A percentile compares a stretch with the other conserved stretches of the same genome.
Evolutionary conservation across 2,329 filamentous ascomycete species (phyloP).

Genomic region (Aureobasidium leucospermi): DNA sequence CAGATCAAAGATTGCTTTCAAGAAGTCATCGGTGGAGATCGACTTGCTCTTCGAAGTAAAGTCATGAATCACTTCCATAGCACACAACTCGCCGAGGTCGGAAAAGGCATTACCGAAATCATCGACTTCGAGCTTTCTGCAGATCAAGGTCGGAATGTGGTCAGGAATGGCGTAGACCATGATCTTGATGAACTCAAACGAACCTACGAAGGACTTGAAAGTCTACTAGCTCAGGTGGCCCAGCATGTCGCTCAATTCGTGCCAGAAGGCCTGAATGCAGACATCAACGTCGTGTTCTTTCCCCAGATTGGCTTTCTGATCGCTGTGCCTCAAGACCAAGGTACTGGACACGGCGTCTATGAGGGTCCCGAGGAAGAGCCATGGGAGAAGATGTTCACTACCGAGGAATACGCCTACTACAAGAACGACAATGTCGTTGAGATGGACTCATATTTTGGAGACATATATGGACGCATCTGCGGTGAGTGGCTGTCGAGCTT

Average conservation of each 20-base stretch:
- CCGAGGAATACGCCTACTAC: constrained; percentile 66
- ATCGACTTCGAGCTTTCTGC: constrained; percentile 75
- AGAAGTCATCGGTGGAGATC: constrained; percentile 49
- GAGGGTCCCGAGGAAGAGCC: constrained; percentile 51
- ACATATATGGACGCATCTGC: constrained; percentile 77
- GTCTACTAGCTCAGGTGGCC: constrained; percentile 62
- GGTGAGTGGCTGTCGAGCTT: constrained; percentile 43
- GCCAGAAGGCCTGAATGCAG: constrained; percentile 48
- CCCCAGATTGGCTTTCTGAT: constrained; percentile 89
- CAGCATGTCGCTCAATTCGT: constrained; percentile 55
- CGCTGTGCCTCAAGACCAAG: constrained; percentile 56
- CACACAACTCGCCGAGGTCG: constrained; percentile 55
- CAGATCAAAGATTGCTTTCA: constrained; percentile 59
- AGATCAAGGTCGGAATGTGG: constrained; percentile 62
- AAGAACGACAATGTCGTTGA: constrained; percentile 77
- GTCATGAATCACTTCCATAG: constrained; percentile 55
- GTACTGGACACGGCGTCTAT: constrained; percentile 54
- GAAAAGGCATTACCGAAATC: constrained; percentile 62
- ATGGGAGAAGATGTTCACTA: constrained; percentile 75
- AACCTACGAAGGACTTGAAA: constrained; percentile 69
- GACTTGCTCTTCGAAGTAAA: constrained; percentile 48
- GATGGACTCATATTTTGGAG: constrained; percentile 74
- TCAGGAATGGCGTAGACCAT: constrained; percentile 63
- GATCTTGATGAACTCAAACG: constrained; percentile 72
- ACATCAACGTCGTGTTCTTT: constrained; percentile 76